These are phyloP conservation scores for Hypsizygus ulmarius DNA, from an alignment of 1,284 basidiomycete species.

Conservation along the genomic window DNA sequence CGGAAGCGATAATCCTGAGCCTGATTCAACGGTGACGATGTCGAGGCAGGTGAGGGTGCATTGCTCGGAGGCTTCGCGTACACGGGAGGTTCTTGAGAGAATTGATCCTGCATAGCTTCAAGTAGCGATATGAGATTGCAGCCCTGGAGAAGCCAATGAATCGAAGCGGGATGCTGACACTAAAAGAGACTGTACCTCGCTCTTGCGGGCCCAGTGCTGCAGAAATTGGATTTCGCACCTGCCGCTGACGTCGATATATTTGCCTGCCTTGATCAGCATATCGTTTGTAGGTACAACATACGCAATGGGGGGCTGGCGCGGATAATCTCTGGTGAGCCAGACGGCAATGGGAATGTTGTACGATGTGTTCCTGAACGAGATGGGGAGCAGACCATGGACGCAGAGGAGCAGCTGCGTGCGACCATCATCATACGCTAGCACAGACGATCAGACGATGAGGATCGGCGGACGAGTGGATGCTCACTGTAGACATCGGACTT, in stretches of 20 bases:
- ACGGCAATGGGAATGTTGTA: conserved; percentile 95
- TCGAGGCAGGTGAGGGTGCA: conserved; percentile 13
- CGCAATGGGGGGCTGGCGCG: conserved; percentile 78
- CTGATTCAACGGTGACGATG: conserved; percentile 6
- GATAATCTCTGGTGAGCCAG: conserved; percentile 87
- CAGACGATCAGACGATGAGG: conserved; percentile 8
- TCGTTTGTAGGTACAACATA: conserved; percentile 94
- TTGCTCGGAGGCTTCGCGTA: conserved; percentile 75
- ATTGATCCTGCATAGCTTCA: conserved; percentile 75
- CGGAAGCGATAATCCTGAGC: conserved; percentile 11
- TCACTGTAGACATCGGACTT: conserved; percentile 95
- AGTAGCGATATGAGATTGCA: conserved; percentile 67
- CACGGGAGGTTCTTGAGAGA: conserved; percentile 85
- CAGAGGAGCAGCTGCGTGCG: conserved; percentile 89
- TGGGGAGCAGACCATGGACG: conserved; percentile 88
- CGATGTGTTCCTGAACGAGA: conserved; percentile 69
- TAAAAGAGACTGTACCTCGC: conserved; percentile 61
- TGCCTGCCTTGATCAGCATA: conserved; percentile 84
- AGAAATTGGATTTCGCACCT: conserved; percentile 68
- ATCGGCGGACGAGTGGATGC: conserved; percentile 6
- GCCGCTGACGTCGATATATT: conserved; percentile 83
- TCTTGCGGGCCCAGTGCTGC: conserved; percentile 77
- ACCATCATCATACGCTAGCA: conserved; percentile 94
- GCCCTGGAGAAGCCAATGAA: conserved; percentile 42
- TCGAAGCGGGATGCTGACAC: conserved; percentile 17